Evolutionary conservation across 371 early-diverging fungal species (phyloP), one percentile per base, ranked within the genome.

Genomic region (Haplosporangium sp.): DNA sequence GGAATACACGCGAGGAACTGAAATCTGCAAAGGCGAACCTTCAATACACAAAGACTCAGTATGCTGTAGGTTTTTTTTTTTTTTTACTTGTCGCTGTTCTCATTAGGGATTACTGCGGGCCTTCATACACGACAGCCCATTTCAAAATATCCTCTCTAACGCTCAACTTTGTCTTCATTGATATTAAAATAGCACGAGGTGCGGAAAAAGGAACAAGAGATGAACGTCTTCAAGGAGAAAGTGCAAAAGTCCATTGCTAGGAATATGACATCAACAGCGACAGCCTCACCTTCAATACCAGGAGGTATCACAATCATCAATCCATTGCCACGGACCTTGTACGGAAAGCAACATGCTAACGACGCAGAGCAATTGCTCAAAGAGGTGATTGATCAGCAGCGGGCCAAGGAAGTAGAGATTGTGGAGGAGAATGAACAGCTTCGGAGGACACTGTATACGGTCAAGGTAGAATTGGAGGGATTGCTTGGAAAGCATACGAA

Each of bases 361-460:
- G 70, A 70, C 9, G 55, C 70, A 2, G 76, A 75, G 21, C 70
- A 65, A 18, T 45, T 75, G 23, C 54, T 77, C 14, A 67, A 68
- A 40, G 72, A 72, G 10, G 68, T 72, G 8, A 64, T 77, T 64
- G 72, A 67, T 10, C 79, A 77, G 43, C 79, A 77, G 38, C 67
- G 60, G 37, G 16, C 60, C 2, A 77, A 72, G 54, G 79, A 77
- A 37, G 40, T 42, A 0, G 79, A 77, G 43, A 13, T 72, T 38
- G 68, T 77, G 5, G 68, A 71, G n/a, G 79, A 77, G 23, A 77
- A 72, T 37, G 79, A 77, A 56, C 72, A 77, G 13, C 68, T 77
- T 6, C 55, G 79, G 36, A 58, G 61, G 68, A 72, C 79, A 42
- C 54, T 77, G 18, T 77, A 72, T 20, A 72, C 79, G 8, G 72